Base-by-base conservation (phyloP, 345 rosid species). In the Eucalyptus regnans region DNA sequence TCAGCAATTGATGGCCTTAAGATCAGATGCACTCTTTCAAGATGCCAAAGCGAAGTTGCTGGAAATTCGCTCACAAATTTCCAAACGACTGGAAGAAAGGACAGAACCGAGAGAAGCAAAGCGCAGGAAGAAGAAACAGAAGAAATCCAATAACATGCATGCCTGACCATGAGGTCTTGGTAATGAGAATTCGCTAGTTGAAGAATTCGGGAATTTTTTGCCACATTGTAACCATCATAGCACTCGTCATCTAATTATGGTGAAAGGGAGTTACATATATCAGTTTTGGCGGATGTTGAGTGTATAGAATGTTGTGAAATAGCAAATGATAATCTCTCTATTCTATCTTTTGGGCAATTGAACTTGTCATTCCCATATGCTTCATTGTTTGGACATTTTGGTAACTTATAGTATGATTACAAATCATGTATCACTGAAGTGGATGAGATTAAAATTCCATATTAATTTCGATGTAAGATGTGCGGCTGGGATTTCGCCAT, bases 1-100 rank as follows among this genome's bases (percentile, higher is more conserved):
- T 86, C 94, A 97, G 99, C 97, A 97, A 96, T 87, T 97, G 94
- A 95, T 98, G 98, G 97, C 96, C 79, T 91, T 94, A 89, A 96
- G 95, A 91, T 95, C 99, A 27, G 99, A 98, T 92, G 96, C 98
- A 52, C 95, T 93, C n/a, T 96, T 97, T 91, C 94, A 64, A 89
- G 97, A 96, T 89, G 99, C 99, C 8, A 96, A 95, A 89, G 91
- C 87, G 12, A 98, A 96, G 93, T 87, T 97, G 91, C 89, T 90
- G 91, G 97, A 95, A 91, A 95, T 96, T 87, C 93, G 94, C 14
- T 86, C 95, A 13, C 90, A 90, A 76, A 96, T 93, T 76, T 93
- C 96, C 11, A 94, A 94, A 91, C 95, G 96, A 9, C 52, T 90
- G 89, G 94, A 90, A 86, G 93, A 93, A 50, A 92, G 94, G 86